phyloP scores from a whole-genome alignment of 2,329 filamentous ascomycete genomes.

The Hypoxylon sp. region DNA sequence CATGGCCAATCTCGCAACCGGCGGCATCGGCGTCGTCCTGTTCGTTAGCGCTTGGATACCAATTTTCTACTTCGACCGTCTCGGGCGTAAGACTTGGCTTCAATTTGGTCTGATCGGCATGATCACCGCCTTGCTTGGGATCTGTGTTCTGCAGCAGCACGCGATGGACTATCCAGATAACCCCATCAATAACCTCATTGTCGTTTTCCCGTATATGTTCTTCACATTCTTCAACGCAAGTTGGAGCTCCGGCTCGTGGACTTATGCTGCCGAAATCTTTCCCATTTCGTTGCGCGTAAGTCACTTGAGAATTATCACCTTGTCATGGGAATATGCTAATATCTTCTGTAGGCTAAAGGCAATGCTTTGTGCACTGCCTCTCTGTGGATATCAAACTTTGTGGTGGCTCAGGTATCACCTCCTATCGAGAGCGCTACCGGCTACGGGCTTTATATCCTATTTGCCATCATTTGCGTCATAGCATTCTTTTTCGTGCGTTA shows the following conservation, averaged over 20 bases:
- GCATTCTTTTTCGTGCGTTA: conserved; percentile 43
- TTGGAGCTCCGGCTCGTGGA: conserved; percentile 40
- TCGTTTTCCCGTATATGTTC: conserved; percentile 38
- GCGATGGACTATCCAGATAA: conserved; percentile 31
- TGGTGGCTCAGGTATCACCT: conserved; percentile 36
- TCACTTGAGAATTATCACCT: neutral
- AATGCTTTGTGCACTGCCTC: conserved; percentile 41
- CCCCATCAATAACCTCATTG: conserved; percentile 36
- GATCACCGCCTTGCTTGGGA: conserved; percentile 37
- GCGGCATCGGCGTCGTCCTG: conserved; percentile 37
- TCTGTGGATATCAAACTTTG: conserved; percentile 41
- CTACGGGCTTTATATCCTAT: conserved; percentile 42
- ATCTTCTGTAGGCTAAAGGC: conserved; percentile 32
- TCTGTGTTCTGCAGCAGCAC: conserved; percentile 38
- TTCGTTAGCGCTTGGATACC: conserved; percentile 40
- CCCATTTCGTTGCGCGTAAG: conserved; percentile 28
- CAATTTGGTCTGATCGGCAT: conserved; percentile 39
- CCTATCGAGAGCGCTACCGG: conserved; percentile 39
- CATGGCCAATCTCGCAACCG: conserved; percentile 39
- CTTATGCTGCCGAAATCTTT: conserved; percentile 41
- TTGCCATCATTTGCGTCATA: conserved; percentile 38
- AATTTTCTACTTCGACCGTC: conserved; percentile 39
- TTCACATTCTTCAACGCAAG: conserved; percentile 40
- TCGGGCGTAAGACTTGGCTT: conserved; percentile 40
- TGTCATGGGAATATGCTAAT: neutral